phyloP scores from a whole-genome alignment of 257 asterid species.

The Gentiana dahurica region DNA sequence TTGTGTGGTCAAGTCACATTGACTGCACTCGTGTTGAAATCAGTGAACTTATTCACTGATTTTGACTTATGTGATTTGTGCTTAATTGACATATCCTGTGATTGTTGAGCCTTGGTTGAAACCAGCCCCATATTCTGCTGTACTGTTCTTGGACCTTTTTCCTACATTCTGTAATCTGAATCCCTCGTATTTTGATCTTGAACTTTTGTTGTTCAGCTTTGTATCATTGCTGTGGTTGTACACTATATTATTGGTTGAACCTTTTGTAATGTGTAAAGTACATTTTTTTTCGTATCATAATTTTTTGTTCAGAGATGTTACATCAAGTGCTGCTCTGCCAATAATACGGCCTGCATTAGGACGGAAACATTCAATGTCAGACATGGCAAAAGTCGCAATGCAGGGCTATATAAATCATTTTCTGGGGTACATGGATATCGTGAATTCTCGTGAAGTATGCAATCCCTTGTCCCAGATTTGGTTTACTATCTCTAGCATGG shows the following conservation, averaged over 20 bases:
- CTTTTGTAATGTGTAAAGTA: slow-evolving; percentile 32
- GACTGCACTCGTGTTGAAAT: too few species aligned
- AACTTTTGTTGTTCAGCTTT: too few species aligned
- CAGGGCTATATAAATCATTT: slow-evolving; percentile 96
- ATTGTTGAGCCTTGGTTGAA: too few species aligned
- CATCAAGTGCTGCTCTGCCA: slow-evolving; percentile 94
- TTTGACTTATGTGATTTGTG: too few species aligned
- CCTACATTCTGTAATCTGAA: too few species aligned
- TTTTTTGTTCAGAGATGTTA: slow-evolving; percentile 99
- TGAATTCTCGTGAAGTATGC: slow-evolving; percentile 77
- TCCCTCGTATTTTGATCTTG: too few species aligned
- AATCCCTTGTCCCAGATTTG: slow-evolving; percentile 3
- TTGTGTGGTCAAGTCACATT: too few species aligned
- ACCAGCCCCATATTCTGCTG: slow-evolving; percentile 25
- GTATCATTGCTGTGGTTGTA: too few species aligned
- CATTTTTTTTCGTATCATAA: slow-evolving; percentile 46
- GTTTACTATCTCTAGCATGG: neutral
- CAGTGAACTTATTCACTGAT: too few species aligned
- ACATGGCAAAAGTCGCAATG: slow-evolving; percentile 80
- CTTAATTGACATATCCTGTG: too few species aligned
- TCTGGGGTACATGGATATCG: slow-evolving; percentile 80
- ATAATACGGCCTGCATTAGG: slow-evolving; percentile 88
- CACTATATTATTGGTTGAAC: too few species aligned
- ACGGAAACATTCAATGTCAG: slow-evolving; percentile 86
- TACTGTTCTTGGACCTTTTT: too few species aligned